Conservation (phyloP, 768 basidiomycete species). For the Boletales sp. region DNA sequence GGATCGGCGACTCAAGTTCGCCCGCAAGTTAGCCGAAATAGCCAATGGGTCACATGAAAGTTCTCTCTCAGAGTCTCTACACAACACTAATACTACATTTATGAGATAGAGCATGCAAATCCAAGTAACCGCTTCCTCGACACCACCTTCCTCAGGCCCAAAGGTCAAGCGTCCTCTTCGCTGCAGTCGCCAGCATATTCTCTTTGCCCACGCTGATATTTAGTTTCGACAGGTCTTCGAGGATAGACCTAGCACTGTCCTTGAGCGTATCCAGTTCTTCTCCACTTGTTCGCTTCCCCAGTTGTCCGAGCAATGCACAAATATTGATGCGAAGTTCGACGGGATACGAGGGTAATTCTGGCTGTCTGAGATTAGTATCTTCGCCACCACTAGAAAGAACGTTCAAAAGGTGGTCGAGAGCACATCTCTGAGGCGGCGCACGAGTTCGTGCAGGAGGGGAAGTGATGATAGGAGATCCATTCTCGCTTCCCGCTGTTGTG, state of each 20-base stretch:
- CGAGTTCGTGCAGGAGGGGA: conserved; percentile 39
- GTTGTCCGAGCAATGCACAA: conserved; percentile 66
- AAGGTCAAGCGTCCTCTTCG: conserved; percentile 40
- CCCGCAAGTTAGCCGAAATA: no score
- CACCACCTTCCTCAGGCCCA: conserved; percentile 27
- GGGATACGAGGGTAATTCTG: conserved; percentile 46
- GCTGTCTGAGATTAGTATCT: conserved; percentile 37
- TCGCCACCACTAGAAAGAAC: conserved; percentile 45
- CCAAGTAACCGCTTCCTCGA: not conserved
- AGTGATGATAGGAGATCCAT: conserved; percentile 45
- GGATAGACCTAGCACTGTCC: conserved; percentile 44
- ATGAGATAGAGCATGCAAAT: not conserved
- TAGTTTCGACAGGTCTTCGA: conserved; percentile 47
- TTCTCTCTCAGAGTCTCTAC: no score
- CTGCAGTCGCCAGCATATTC: conserved; percentile 35
- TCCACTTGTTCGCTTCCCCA: conserved; percentile 50
- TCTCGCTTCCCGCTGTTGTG: conserved; percentile 40
- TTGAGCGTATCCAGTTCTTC: conserved; percentile 49
- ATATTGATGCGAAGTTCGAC: conserved; percentile 74
- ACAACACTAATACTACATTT: conserved; percentile 1
- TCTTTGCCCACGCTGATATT: conserved; percentile 31
- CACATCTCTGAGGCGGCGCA: conserved; percentile 46
- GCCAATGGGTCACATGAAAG: not conserved
- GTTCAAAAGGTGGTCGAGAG: conserved; percentile 64
- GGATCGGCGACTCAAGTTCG: not conserved